Conservation (phyloP, 1,284 basidiomycete species). For the Anthracocystis panici-leucophaei region DNA sequence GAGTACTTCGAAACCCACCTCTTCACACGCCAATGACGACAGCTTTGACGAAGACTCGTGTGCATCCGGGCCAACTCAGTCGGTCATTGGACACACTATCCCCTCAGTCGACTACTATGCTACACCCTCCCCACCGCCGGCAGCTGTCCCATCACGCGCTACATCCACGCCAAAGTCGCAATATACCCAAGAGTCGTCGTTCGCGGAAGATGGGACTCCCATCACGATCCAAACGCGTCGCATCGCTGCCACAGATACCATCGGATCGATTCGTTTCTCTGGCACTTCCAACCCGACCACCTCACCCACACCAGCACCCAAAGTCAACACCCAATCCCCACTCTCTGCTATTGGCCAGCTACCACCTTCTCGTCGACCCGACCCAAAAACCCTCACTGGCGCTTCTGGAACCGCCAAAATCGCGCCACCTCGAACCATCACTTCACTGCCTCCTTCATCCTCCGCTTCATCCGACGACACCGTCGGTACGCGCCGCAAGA, state of each 20-base stretch:
- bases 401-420: conserved; percentile 49
- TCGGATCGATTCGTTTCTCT: conserved; percentile 37
- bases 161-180: conserved; percentile 14
- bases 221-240: conserved; percentile 47
- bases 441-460: not conserved
- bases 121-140: conserved; percentile 40
- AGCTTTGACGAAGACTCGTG: not conserved
- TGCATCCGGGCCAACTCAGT: not conserved
- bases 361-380: conserved; percentile 34
- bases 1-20: not conserved
- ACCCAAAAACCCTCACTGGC: conserved; percentile 48
- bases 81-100: conserved; percentile 13
- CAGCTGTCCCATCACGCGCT: conserved; percentile 6
- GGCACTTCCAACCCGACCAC: conserved; percentile 21
- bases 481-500: conserved; percentile 18
- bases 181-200: conserved; percentile 31
- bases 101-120: conserved; percentile 42
- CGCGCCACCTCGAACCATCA: conserved; percentile 37
- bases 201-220: conserved; percentile 40
- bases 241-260: conserved; percentile 49
- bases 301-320: conserved; percentile 18
- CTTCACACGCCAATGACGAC: conserved; percentile 4
- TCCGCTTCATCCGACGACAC: conserved; percentile 11
- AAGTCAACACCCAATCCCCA: conserved; percentile 44
- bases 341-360: conserved; percentile 31